These are phyloP conservation scores for Xylaria sp. DNA, from an alignment of 2,329 filamentous ascomycete species.

Conservation along the genomic window DNA sequence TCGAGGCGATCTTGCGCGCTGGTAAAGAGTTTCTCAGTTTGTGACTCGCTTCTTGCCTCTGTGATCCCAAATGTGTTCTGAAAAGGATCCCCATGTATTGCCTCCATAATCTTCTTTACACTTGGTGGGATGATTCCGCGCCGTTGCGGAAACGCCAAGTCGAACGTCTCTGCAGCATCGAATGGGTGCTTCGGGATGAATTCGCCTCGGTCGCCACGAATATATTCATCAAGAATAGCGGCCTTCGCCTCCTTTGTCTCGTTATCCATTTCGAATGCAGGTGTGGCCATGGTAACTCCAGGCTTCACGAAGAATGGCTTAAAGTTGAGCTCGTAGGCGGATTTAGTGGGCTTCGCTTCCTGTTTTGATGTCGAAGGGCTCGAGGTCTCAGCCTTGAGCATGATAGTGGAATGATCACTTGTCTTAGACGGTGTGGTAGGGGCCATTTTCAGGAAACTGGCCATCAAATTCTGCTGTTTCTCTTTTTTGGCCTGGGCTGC, in stretches of 20 bases:
- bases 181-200: constrained; percentile 49
- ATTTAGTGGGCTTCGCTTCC: constrained; percentile 40
- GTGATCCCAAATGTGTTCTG: constrained; percentile 29
- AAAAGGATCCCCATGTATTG: constrained; percentile 52
- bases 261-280: constrained; percentile 62
- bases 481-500: constrained; percentile 52
- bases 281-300: constrained; percentile 72
- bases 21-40: constrained; percentile 43
- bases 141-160: constrained; percentile 46
- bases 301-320: constrained; percentile 80
- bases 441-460: constrained; percentile 34
- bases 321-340: constrained; percentile 73
- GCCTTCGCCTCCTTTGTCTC: constrained; percentile 60
- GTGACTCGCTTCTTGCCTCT: constrained; percentile 48
- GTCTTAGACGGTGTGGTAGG: constrained; percentile 37
- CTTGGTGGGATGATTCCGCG: constrained; percentile 57
- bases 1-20: constrained; percentile 46
- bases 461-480: constrained; percentile 44
- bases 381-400: constrained; percentile 27
- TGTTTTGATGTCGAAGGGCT: constrained; percentile 33
- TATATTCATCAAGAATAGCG: constrained; percentile 57
- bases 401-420: constrained; percentile 14
- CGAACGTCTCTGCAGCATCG: constrained; percentile 52
- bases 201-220: constrained; percentile 54
- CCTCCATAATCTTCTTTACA: constrained; percentile 67